phyloP scores from a whole-genome alignment of 139 green algal genomes.

The Parachlorella kessleri region DNA sequence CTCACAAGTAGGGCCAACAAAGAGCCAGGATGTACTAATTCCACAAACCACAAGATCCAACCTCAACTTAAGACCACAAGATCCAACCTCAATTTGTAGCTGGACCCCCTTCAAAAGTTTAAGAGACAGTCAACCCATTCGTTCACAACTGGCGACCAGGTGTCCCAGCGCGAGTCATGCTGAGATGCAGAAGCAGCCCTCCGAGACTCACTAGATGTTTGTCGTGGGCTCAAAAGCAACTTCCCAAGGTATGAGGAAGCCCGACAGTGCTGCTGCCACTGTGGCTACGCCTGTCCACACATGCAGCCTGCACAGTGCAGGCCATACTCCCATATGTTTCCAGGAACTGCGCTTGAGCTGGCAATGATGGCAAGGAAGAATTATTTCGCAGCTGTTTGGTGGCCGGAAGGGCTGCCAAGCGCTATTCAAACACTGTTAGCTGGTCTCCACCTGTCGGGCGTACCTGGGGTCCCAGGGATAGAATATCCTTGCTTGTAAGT shows the following conservation, averaged over 20 bases:
- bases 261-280: neutral
- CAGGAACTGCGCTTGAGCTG: neutral
- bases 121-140: too few relatives aligned
- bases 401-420: neutral
- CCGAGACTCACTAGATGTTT: neutral
- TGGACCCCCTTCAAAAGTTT: too few relatives aligned
- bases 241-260: slow-evolving; percentile 21
- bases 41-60: too few relatives aligned
- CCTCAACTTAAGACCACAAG: too few relatives aligned
- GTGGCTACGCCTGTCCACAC: neutral
- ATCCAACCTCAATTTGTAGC: too few relatives aligned
- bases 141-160: too few relatives aligned
- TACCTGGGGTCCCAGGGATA: neutral
- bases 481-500: neutral
- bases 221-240: neutral
- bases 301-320: neutral
- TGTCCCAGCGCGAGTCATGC: too few relatives aligned
- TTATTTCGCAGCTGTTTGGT: neutral
- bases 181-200: too few relatives aligned
- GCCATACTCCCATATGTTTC: neutral
- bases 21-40: too few relatives aligned
- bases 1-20: too few relatives aligned
- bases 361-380: neutral
- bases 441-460: neutral
- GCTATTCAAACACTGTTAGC: neutral